phyloP scores from a whole-genome alignment of 1,284 basidiomycete genomes.

The Marasmius sp. region DNA sequence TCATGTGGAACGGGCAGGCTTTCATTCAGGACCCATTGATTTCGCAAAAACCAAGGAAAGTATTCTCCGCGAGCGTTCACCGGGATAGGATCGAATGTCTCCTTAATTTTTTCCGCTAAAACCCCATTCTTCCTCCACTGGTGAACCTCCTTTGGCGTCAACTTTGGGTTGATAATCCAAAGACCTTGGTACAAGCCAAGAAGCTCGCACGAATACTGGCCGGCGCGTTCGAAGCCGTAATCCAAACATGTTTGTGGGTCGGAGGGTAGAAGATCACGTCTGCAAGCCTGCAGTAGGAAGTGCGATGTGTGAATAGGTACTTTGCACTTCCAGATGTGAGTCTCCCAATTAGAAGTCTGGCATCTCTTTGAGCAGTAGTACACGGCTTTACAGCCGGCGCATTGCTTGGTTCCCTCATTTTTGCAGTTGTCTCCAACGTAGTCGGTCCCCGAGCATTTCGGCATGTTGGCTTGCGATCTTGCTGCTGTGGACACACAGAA shows the following conservation, averaged over 20 bases:
- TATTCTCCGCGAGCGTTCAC: constrained; percentile 21
- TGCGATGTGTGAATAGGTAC: constrained; percentile 32
- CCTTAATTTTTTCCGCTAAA: constrained; percentile 33
- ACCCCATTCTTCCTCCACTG: constrained; percentile 30
- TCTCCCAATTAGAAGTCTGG: constrained; percentile 28
- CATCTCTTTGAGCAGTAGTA: constrained; percentile 34
- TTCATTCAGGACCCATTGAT: constrained; percentile 30
- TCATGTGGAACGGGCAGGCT: constrained; percentile 7
- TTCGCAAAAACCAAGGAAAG: constrained; percentile 34
- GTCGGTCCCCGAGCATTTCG: background rate
- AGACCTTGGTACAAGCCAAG: constrained; percentile 34
- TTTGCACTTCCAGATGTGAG: constrained; percentile 36
- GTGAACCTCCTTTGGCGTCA: constrained; percentile 28
- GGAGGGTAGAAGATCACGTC: constrained; percentile 24
- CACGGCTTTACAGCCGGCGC: constrained; percentile 14
- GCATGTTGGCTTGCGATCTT: background rate
- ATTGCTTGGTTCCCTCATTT: background rate
- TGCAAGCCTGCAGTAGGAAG: constrained; percentile 26
- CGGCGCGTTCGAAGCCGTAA: constrained; percentile 33
- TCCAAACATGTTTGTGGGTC: constrained; percentile 32
- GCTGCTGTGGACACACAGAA: no score
- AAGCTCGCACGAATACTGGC: constrained; percentile 18
- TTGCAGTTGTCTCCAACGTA: background rate
- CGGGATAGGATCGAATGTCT: constrained; percentile 24
- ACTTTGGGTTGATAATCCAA: constrained; percentile 13